Conservation (phyloP, 2,329 filamentous ascomycete genomes). For the Elsinoe fawcettii region DNA sequence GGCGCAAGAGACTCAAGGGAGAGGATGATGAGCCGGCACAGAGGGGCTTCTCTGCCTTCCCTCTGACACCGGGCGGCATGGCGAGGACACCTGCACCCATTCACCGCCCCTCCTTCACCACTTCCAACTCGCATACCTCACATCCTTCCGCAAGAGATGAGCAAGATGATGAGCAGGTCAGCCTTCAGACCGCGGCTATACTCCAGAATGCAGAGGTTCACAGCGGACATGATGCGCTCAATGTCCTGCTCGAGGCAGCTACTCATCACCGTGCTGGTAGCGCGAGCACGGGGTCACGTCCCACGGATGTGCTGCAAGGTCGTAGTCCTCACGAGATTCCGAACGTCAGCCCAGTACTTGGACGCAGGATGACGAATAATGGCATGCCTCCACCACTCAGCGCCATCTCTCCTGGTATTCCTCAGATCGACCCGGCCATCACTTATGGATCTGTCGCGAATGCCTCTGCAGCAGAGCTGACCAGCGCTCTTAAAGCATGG, state of each 20-base stretch:
- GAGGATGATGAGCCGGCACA: constrained; percentile 29
- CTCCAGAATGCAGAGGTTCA: constrained; percentile 64
- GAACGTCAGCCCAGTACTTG: neutral
- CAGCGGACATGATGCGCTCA: constrained; percentile 85
- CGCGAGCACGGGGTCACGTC: constrained; percentile 21
- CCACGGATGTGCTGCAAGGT: neutral
- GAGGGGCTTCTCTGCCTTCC: constrained; percentile 32
- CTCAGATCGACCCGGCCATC: constrained; percentile 22
- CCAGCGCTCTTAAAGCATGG: constrained; percentile 74
- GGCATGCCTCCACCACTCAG: constrained; percentile 12
- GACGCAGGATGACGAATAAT: constrained; percentile 3
- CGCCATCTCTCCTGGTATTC: constrained; percentile 10
- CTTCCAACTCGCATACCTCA: constrained; percentile 23
- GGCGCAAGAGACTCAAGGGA: constrained; percentile 57
- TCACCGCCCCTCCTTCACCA: constrained; percentile 33
- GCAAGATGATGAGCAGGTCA: constrained; percentile 50
- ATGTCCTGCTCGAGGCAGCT: constrained; percentile 81
- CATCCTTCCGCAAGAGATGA: constrained; percentile 23
- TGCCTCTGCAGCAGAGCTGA: constrained; percentile 28
- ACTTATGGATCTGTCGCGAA: constrained; percentile 23
- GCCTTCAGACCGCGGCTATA: constrained; percentile 53
- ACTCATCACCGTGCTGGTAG: constrained; percentile 44
- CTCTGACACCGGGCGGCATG: constrained; percentile 59
- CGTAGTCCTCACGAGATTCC: constrained; percentile 11
- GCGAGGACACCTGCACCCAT: constrained; percentile 50